Conservation (phyloP, 352 stramenopile species). For the Pythium vanterpoolii region DNA sequence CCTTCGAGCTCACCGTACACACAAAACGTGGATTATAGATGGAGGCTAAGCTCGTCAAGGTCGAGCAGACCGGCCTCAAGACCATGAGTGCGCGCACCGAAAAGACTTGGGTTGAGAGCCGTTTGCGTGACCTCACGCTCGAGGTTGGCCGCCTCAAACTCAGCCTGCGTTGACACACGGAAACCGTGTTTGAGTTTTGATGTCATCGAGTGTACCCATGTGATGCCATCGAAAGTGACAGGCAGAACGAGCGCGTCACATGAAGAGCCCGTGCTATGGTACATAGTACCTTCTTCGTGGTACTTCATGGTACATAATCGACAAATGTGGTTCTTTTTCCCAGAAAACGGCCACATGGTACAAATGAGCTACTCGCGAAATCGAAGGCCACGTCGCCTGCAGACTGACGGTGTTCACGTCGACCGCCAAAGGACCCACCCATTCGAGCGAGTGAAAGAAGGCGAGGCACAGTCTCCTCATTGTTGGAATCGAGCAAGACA, state of each 20-base stretch:
- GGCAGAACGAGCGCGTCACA: conserved; percentile 6
- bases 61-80: conserved; percentile 38
- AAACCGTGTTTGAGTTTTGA: background rate
- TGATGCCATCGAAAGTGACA: conserved; percentile 15
- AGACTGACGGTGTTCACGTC: conserved; percentile 8
- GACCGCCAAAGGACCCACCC: background rate
- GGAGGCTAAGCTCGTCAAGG: conserved; percentile 36
- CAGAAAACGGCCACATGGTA: background rate
- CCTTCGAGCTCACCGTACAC: too few species aligned
- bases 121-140: conserved; percentile 27
- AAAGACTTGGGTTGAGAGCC: conserved; percentile 30
- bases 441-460: background rate
- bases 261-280: background rate
- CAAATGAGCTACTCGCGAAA: background rate
- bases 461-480: background rate
- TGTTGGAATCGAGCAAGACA: background rate
- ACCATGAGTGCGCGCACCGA: conserved; percentile 44
- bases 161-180: conserved; percentile 18
- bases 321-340: background rate
- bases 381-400: conserved; percentile 1
- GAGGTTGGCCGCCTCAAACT: conserved; percentile 36
- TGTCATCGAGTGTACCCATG: conserved; percentile 25
- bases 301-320: conserved; percentile 16
- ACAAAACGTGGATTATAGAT: conserved; percentile 27
- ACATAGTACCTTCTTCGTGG: conserved; percentile 17